phyloP scores from a whole-genome alignment of 129 eudicot genomes.

The Centella asiatica region DNA sequence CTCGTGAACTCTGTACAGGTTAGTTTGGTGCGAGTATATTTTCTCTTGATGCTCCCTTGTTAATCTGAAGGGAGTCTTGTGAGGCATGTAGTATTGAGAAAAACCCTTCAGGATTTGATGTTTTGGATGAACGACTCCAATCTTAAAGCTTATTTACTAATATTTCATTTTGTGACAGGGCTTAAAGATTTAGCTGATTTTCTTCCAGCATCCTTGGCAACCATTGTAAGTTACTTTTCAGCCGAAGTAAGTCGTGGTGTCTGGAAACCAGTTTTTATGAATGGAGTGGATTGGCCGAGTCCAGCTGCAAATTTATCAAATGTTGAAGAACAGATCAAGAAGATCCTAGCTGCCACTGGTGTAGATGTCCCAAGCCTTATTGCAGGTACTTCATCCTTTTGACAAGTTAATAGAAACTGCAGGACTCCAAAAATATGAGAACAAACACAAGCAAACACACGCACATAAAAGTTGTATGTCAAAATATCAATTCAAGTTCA shows the following conservation, averaged over 20 bases:
- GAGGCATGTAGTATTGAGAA: background rate
- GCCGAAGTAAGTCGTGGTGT: conserved; percentile 99
- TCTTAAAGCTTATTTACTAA: background rate
- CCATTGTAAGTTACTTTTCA: conserved; percentile 84
- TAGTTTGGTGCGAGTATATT: conserved; percentile 12
- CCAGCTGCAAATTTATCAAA: conserved; percentile 89
- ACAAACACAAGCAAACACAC: background rate
- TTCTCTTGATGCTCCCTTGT: background rate
- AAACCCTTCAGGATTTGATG: background rate
- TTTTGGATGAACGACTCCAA: background rate
- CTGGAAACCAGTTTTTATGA: conserved; percentile 91
- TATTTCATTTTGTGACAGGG: conserved; percentile 42
- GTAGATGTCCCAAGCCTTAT: conserved; percentile 87
- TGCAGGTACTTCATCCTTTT: conserved; percentile 51
- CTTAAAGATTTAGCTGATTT: conserved; percentile 95
- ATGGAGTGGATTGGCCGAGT: conserved; percentile 99
- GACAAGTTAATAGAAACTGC: background rate
- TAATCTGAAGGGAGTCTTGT: background rate
- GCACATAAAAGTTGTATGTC: background rate
- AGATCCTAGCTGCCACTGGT: conserved; percentile 82
- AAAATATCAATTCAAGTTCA: background rate
- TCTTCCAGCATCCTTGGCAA: conserved; percentile 96
- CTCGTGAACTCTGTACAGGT: conserved; percentile 98
- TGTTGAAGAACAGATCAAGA: conserved; percentile 91
- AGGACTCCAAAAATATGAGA: background rate